Base-by-base conservation (phyloP, 2,329 filamentous ascomycete genomes). In the Phaeosphaeria sp. region DNA sequence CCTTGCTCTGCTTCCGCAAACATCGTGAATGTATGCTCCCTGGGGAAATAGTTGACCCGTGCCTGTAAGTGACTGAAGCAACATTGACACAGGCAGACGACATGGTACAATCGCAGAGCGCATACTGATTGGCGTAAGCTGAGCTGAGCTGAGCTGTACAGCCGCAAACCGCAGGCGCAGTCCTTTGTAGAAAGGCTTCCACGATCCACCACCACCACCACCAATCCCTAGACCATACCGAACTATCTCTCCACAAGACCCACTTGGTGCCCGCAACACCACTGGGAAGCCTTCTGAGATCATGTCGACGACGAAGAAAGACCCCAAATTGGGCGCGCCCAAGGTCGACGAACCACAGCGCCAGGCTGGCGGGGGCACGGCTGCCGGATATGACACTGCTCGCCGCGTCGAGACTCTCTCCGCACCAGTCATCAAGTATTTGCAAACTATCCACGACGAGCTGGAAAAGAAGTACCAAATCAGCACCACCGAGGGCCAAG, bases 301-400 rank as follows among this genome's bases (percentile, higher is more conserved):
- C 13, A 47, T 53, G 44, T n/a, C 17, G 22, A 24, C 45, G 7
- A 18, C 24, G n/a, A 49, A 18, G 20, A 44, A 44, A 49, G 73
- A 76, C 59, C 58, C 49, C 46, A 76, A 76, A 64, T 57, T 76
- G 43, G 73, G 71, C 18, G 64, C 65, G 15, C 73, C 73, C 39
- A 71, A 74, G 60, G 55, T 69, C 51, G 67, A 72, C 50, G 53
- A 74, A 24, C 72, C 74, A 2, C 63, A 76, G 52, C 74, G 76
- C 27, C 76, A 78, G 61, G 76, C 76, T 13, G 76, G 76, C 40
- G 76, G 76, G 57, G 76, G 76, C 9, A 73, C 69, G 15, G 70
- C 76, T 2, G 60, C 71, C 6, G 69, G 52, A 45, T 66, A 70
- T 11, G 27, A 60, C 20, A 71, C 69, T 51, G 73, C 74, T 27